Evolutionary conservation across 1,139 yeast genomes (phyloP), one percentile per base, ranked within the genome.

Genomic region (Meyerozyma carpophila): DNA sequence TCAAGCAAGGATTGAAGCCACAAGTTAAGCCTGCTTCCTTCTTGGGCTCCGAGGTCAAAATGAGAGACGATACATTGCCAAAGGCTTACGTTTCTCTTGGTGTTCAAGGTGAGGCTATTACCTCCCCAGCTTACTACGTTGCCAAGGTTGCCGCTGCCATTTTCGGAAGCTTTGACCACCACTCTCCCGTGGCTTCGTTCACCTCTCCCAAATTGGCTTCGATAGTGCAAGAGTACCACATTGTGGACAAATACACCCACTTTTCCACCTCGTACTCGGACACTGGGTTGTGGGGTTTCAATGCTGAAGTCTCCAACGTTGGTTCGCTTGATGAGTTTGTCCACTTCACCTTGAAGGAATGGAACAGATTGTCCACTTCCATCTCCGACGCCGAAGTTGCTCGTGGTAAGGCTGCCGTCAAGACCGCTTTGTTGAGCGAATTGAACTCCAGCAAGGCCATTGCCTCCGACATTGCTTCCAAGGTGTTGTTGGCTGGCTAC

Each of bases 201-300:
- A 84, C 88, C 63, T 93, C 96, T 65, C 81, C 96, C 52, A 89
- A 89, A 73, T 79, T 93, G 61, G 81, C 95, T 50, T 81, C 84
- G 61, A 74, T 81, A 59, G 80, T 85, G 51, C 78, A 74, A 65
- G 88, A 82, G 61, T 80, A 81, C 71, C 86, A 82, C 64, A 70
- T 85, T 61, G 84, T 83, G 58, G 90, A 84, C 63, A 71, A 77
- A 52, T 84, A 74, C 73, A 66, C 76, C 55, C 93, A 84, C 68
- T 85, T 82, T 75, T 79, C 88, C 52, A 66, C 66, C 45, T 81
- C 88, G 42, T 84, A 80, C 75, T 75, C 85, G 53, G 89, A 84
- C 66, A 71, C 83, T 47, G 93, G 94, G 61, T 77, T 86, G 65
- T 86, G 90, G 89, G 95, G 95, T 61, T 82, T 82, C 71, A 73